Evolutionary conservation across 306 rosid genomes (phyloP).

Genomic region (Castanopsis chinensis): DNA sequence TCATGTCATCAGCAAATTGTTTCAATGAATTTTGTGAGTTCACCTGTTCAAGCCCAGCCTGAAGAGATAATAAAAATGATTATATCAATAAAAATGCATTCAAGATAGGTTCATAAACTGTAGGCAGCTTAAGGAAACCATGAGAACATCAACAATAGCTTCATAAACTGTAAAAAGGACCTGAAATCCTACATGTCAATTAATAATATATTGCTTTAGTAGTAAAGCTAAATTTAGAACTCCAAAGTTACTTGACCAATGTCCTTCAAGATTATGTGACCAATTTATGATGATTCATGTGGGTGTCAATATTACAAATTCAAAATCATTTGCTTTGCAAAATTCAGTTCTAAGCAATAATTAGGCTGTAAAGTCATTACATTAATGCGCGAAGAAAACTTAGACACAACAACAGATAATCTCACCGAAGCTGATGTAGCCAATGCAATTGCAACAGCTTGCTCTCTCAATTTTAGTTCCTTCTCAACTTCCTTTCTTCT

Average conservation of each 20-base stretch:
- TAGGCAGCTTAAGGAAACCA: background rate
- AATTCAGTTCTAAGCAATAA: background rate
- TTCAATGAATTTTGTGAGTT: conserved; percentile 64
- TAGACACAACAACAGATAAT: conserved; percentile 12
- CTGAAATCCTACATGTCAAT: background rate
- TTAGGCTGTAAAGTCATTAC: background rate
- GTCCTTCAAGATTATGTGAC: background rate
- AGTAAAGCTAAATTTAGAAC: background rate
- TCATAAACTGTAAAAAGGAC: background rate
- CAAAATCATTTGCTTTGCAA: background rate
- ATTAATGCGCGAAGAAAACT: conserved; percentile 7
- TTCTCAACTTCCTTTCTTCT: conserved; percentile 91
- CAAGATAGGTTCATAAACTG: background rate
- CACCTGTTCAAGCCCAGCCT: conserved; percentile 47
- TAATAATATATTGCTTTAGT: background rate
- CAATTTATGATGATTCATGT: background rate
- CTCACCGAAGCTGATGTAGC: conserved; percentile 80
- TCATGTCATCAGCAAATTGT: conserved; percentile 65
- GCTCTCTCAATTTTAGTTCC: conserved; percentile 90
- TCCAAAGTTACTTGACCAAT: background rate
- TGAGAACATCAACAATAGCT: background rate
- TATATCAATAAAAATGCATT: background rate
- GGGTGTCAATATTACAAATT: background rate
- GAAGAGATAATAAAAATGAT: conserved; percentile 23
- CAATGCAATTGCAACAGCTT: conserved; percentile 62